Evolutionary conservation across 768 basidiomycete genomes (phyloP).

Genomic region (Amylocystis lapponica): DNA sequence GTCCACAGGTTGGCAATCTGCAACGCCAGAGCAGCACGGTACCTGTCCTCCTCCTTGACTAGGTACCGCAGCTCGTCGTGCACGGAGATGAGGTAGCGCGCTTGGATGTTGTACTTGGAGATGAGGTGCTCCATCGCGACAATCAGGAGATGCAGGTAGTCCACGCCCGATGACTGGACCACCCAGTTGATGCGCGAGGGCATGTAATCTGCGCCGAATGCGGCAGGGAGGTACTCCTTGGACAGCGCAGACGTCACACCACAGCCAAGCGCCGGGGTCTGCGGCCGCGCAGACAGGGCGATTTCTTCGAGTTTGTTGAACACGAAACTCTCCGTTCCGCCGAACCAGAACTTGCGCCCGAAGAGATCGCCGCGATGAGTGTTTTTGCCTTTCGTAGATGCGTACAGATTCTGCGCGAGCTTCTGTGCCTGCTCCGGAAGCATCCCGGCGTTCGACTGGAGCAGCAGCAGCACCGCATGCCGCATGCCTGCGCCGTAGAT

Average conservation of each 20-base stretch:
- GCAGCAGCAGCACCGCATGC: slow-evolving; percentile 81
- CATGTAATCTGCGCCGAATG: slow-evolving; percentile 84
- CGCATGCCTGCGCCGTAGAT: slow-evolving; percentile 99
- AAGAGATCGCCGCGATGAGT: slow-evolving; percentile 73
- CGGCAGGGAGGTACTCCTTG: slow-evolving; percentile 77
- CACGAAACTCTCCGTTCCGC: slow-evolving; percentile 91
- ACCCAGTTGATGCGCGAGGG: slow-evolving; percentile 99
- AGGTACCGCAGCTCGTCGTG: slow-evolving; percentile 97
- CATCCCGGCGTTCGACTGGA: slow-evolving; percentile 81
- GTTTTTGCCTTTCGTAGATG: slow-evolving; percentile 89
- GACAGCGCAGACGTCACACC: slow-evolving; percentile 92
- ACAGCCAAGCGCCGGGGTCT: slow-evolving; percentile 91
- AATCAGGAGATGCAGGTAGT: slow-evolving; percentile 95
- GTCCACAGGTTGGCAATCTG: slow-evolving; percentile 98
- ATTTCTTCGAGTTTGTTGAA: slow-evolving; percentile 99
- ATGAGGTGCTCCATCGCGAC: slow-evolving; percentile 91
- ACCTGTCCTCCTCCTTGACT: slow-evolving; percentile 81
- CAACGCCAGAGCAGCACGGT: slow-evolving; percentile 86
- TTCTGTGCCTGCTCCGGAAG: slow-evolving; percentile 71
- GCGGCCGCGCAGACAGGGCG: slow-evolving; percentile 78
- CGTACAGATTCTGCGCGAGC: slow-evolving; percentile 80
- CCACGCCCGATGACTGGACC: slow-evolving; percentile 96
- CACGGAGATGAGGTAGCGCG: slow-evolving; percentile 92
- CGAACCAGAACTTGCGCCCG: slow-evolving; percentile 89
- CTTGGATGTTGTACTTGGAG: slow-evolving; percentile 73